phyloP scores from a whole-genome alignment of 2,329 filamentous ascomycete species.

The Aurifilum marmelostoma region DNA sequence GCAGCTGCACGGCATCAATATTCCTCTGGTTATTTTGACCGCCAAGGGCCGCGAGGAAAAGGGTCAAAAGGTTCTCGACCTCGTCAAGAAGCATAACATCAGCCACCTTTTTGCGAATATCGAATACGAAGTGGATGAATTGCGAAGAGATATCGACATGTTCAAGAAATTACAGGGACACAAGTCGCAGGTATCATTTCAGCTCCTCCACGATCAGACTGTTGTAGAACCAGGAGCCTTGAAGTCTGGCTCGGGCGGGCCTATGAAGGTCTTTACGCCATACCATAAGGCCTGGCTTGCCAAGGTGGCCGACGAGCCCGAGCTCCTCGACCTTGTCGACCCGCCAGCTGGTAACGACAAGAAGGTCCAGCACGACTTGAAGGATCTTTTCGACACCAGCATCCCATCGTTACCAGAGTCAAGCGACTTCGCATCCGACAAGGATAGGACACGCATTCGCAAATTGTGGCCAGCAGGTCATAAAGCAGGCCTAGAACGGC shows the following conservation, averaged over 20 bases:
- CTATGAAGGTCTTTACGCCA: constrained; percentile 34
- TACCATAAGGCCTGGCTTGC: constrained; percentile 38
- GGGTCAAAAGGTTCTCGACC: constrained; percentile 26
- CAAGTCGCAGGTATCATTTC: constrained; percentile 21
- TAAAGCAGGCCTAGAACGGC: constrained; percentile 37
- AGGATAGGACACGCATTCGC: constrained; percentile 39
- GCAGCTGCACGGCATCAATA: constrained; percentile 30
- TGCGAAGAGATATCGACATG: constrained; percentile 33
- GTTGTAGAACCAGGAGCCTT: constrained; percentile 31
- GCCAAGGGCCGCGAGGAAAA: constrained; percentile 30
- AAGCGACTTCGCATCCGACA: constrained; percentile 38
- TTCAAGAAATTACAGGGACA: constrained; percentile 27
- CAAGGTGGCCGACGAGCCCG: constrained; percentile 49
- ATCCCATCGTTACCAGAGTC: constrained; percentile 37
- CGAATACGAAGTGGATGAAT: constrained; percentile 36
- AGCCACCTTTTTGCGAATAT: constrained; percentile 34
- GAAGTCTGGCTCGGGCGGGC: constrained; percentile 30
- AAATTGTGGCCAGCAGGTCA: constrained; percentile 43
- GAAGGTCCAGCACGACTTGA: constrained; percentile 36
- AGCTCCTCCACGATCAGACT: constrained; percentile 34
- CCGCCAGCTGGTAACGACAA: constrained; percentile 38
- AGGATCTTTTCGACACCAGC: constrained; percentile 35
- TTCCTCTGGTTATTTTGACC: constrained; percentile 32
- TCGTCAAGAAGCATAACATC: constrained; percentile 30
- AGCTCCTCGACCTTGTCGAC: constrained; percentile 47